Conservation (phyloP, 805 yeast species). For the Suhomyces pyralidae region DNA sequence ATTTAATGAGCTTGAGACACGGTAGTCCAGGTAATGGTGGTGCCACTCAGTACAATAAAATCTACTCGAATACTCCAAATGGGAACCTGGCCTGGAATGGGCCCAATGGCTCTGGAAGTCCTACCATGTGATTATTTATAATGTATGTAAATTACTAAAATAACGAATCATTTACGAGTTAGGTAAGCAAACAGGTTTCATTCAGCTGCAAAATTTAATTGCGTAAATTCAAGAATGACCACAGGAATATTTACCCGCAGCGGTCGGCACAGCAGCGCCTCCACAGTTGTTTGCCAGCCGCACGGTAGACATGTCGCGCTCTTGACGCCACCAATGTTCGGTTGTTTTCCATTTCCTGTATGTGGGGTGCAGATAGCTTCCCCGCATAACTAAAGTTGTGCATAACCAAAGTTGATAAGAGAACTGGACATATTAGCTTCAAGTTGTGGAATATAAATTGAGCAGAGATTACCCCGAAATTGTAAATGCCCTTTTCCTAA, state of each 20-base stretch:
- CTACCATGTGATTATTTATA: neutral
- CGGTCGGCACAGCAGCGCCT: neutral
- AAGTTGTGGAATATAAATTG: neutral
- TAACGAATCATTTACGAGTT: neutral
- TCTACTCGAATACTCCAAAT: neutral
- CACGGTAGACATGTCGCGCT: neutral
- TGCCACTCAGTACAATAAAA: neutral
- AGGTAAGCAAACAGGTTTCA: neutral
- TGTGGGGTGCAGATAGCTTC: neutral
- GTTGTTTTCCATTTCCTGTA: neutral
- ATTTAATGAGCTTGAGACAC: conserved; percentile 14
- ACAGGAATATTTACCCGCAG: neutral
- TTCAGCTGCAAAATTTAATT: neutral
- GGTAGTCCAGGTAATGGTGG: conserved; percentile 1
- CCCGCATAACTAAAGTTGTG: neutral
- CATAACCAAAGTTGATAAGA: neutral
- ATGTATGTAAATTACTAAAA: neutral
- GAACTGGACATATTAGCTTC: neutral
- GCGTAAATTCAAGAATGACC: neutral
- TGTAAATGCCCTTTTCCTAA: neutral
- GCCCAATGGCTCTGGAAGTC: neutral
- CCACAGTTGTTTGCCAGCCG: neutral
- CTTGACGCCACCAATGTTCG: neutral
- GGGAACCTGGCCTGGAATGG: neutral
- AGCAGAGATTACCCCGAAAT: neutral